These are phyloP conservation scores for Botrytis cinerea DNA, from an alignment of 2,329 filamentous ascomycete genomes.

Conservation along the genomic window DNA sequence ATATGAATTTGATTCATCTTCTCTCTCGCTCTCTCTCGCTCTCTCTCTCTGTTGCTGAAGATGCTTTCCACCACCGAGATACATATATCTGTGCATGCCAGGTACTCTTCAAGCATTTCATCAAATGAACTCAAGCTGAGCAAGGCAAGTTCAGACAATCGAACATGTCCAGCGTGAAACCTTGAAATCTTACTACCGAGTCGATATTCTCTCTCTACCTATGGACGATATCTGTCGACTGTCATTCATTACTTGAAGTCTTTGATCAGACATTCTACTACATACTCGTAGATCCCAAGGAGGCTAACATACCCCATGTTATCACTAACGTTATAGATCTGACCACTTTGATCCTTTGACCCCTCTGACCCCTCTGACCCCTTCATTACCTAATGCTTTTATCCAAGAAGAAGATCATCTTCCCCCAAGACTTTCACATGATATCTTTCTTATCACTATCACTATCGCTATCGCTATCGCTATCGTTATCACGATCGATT, in stretches of 20 bases:
- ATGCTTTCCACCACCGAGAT: too few relatives aligned
- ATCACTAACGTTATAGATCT: neutral
- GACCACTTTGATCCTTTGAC: too few relatives aligned
- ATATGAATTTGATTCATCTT: neutral
- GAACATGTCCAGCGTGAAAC: too few relatives aligned
- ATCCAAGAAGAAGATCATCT: neutral
- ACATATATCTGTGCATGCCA: too few relatives aligned
- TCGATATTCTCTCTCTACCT: neutral
- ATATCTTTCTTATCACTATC: neutral
- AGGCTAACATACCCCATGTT: neutral
- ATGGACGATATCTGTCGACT: neutral
- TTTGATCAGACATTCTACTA: neutral
- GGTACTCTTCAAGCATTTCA: neutral
- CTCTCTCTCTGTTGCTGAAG: too few relatives aligned
- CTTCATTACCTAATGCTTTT: neutral
- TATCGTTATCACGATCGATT: neutral
- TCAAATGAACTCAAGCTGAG: neutral
- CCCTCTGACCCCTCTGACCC: neutral
- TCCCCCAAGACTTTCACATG: neutral
- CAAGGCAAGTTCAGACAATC: too few relatives aligned
- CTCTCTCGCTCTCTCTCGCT: neutral
- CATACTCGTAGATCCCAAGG: neutral
- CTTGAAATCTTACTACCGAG: neutral
- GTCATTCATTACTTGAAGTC: neutral
- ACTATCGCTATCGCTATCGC: neutral